These are phyloP conservation scores for Purpureocillium lavendulum DNA, from an alignment of 2,329 filamentous ascomycete species.

Conservation along the genomic window DNA sequence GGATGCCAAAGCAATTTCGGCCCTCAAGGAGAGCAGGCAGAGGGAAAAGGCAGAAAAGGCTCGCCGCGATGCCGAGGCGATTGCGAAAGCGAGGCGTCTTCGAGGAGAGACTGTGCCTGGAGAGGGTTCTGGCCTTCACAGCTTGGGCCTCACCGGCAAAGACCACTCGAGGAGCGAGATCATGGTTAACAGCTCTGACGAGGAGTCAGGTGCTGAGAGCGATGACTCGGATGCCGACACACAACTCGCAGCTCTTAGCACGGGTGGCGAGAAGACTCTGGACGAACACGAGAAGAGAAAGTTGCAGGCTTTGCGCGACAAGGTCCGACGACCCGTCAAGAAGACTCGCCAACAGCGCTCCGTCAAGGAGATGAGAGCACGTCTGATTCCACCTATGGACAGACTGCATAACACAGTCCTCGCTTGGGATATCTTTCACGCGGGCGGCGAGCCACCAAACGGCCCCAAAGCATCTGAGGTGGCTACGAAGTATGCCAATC, in stretches of 20 bases:
- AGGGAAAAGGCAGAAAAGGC: conserved; percentile 67
- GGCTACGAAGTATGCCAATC: conserved; percentile 67
- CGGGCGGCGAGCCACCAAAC: conserved; percentile 76
- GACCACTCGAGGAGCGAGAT: conserved; percentile 78
- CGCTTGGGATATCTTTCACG: conserved; percentile 90
- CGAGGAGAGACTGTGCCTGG: conserved; percentile 38
- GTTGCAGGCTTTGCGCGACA: conserved; percentile 40
- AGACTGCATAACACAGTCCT: conserved; percentile 78
- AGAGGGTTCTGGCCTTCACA: conserved; percentile 70
- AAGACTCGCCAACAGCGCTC: conserved; percentile 75
- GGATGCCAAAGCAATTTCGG: conserved; percentile 28
- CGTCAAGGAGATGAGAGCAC: conserved; percentile 87
- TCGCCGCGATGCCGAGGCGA: conserved; percentile 61
- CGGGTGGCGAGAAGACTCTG: conserved; percentile 37
- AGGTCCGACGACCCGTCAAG: conserved; percentile 66
- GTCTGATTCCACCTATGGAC: conserved; percentile 82
- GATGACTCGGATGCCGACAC: conserved; percentile 45
- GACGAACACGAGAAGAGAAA: conserved; percentile 38
- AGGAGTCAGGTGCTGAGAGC: conserved; percentile 62
- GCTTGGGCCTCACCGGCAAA: conserved; percentile 66
- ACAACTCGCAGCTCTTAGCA: conserved; percentile 38
- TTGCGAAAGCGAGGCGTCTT: conserved; percentile 55
- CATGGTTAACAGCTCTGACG: conserved; percentile 81
- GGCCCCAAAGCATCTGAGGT: conserved; percentile 68
- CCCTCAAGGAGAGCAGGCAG: conserved; percentile 63